Base-by-base conservation (phyloP, 2,329 filamentous ascomycete species). In the Pestalotiopsis sp. region DNA sequence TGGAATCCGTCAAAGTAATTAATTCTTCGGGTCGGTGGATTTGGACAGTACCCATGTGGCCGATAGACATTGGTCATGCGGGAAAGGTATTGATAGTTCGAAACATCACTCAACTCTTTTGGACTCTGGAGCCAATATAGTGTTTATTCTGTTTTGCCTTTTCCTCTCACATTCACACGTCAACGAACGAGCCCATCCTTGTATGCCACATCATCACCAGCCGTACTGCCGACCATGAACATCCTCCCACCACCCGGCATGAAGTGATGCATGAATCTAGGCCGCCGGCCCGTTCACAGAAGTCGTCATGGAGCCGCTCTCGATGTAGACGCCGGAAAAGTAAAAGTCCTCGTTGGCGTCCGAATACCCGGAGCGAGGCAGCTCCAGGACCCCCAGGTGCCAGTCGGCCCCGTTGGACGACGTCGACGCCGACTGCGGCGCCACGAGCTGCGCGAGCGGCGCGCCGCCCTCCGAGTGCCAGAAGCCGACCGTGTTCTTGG, bases 251-350 rank as follows among this genome's bases (percentile, higher is more conserved):
- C 30, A 2, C 30, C 7, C 30, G 1, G 0, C 30, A 35, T 7
- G 9, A 35, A 2, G 0, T 35, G 6, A 2, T 17, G 10, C 10
- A 35, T 2, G 35, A 5, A 7, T 6, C 7, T 48, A 70, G 68
- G 68, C 67, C 74, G 72, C 66, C 4, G 76, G 75, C 4, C 77
- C 76, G 57, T 74, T 71, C 35, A 79, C 70, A 26, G 74, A 69
- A 35, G 78, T 81, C 52, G 80, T 81, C 55, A 81, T 77, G 20
- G 75, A 35, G 14, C 87, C 89, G 61, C 81, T 83, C 83, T 94
- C 91, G 64, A 93, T 83, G 73, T 92, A 93, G 7, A 92, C 88
- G 17, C 91, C 91, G 2, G 87, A 90, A 80, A 92, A 93, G 77
- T 87, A 92, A 83, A 90, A 91, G 76, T 93, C 90, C 81, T 92